These are phyloP conservation scores for Aspergillus eucalypticola DNA, from an alignment of 2,329 filamentous ascomycete species.

Conservation along the genomic window DNA sequence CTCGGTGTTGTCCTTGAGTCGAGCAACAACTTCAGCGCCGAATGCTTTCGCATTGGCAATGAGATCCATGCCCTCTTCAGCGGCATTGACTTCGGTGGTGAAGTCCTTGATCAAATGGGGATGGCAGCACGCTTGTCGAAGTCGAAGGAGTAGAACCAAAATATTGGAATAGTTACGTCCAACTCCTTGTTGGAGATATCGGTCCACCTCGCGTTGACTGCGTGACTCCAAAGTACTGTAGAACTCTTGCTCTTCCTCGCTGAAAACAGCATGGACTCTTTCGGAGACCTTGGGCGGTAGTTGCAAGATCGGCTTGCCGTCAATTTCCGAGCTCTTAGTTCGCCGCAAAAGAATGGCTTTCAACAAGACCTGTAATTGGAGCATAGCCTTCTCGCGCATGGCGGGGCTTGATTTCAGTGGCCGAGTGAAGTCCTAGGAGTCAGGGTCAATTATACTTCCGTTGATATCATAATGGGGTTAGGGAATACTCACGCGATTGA, in stretches of 20 bases:
- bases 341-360: conserved; percentile 80
- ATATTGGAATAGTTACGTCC: conserved; percentile 76
- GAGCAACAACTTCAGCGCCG: conserved; percentile 60
- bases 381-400: conserved; percentile 59
- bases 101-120: conserved; percentile 70
- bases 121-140: conserved; percentile 81
- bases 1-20: conserved; percentile 61
- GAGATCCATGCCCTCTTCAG: conserved; percentile 57
- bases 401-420: conserved; percentile 50
- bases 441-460: background rate
- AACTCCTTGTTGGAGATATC: conserved; percentile 68
- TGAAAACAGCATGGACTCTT: conserved; percentile 65
- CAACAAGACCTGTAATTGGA: conserved; percentile 70
- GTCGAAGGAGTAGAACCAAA: conserved; percentile 73
- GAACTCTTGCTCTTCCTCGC: conserved; percentile 63
- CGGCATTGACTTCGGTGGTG: conserved; percentile 51
- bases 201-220: conserved; percentile 72
- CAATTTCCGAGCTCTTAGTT: conserved; percentile 75
- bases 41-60: conserved; percentile 64
- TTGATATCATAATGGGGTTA: background rate
- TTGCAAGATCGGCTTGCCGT: conserved; percentile 73
- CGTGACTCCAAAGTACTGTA: conserved; percentile 68
- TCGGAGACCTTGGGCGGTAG: conserved; percentile 67
- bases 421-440: conserved; percentile 51
- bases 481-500: conserved; percentile 53